Base-by-base conservation (phyloP, 106 monocot genomes). In the Amphibolis antarctica region DNA sequence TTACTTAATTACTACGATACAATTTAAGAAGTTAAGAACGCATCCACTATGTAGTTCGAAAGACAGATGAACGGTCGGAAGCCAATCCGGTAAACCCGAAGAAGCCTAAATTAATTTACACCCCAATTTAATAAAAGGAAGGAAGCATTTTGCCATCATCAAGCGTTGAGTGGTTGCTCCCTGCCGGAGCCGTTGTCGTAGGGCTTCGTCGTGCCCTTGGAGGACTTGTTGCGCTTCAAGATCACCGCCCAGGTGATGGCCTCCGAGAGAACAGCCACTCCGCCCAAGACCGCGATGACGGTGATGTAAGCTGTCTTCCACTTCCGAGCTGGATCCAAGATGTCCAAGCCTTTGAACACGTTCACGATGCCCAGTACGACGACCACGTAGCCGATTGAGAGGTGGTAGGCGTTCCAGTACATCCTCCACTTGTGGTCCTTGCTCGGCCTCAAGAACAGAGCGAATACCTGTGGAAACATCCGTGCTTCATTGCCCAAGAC, bases 351-450 rank as follows among this genome's bases (percentile, higher is more conserved):
- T 63, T 76, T 78, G 70, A 90, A 90, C 17, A 90, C 73, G 44
- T 90, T 90, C 65, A 90, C 30, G 24, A 85, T 64, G 19, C 89
- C 85, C 18, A 90, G 53, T 23, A 85, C 28, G 57, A 90, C 80
- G n/a, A 90, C 80, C 0, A 69, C 56, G 71, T 90, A 85, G 7
- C 89, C 89, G 0, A 80, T 66, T 3, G 61, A 44, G 63, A 80
- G 70, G 67, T 85, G 89, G 68, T 82, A 85, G 0, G 80, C 53
- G 44, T 90, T 90, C 89, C 89, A 90, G 71, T 70, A 83, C 55
- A 78, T 42, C 12, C 89, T 74, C 46, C 46, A 78, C 53, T 90
- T 90, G 73, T 85, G 79, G 42, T 83, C 82, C 78, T 76, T 80
- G 29, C 78, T 85, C 3, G 89, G 89, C 70, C 89, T 80, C 71